A percentile compares a stretch with the other conserved stretches of the same genome.
phyloP scores from a whole-genome alignment of 2,329 filamentous ascomycete genomes.

The Nothophoma quercina region DNA sequence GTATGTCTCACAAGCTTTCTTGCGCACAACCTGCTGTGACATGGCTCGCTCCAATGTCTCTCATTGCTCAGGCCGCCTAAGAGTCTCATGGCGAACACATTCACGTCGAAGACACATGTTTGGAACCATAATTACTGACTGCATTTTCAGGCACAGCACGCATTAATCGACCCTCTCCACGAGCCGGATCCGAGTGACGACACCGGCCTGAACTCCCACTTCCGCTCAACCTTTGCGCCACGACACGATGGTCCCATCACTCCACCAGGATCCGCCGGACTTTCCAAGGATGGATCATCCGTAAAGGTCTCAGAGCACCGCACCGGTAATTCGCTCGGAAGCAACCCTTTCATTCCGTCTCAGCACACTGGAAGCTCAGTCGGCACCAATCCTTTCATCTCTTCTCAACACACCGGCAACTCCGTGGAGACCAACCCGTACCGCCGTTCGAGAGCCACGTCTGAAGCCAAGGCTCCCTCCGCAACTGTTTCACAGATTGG shows the following conservation, averaged over 20 bases:
- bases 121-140: neutral
- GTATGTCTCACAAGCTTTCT: constrained; percentile 12
- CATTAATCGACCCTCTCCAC: constrained; percentile 73
- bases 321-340: constrained; percentile 35
- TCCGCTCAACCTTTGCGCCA: constrained; percentile 56
- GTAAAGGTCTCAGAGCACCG: constrained; percentile 8
- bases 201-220: constrained; percentile 69
- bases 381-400: constrained; percentile 36
- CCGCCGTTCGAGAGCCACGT: constrained; percentile 45
- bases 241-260: constrained; percentile 36
- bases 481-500: constrained; percentile 25
- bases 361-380: constrained; percentile 32
- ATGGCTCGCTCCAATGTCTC: neutral
- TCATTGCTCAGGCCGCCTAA: neutral
- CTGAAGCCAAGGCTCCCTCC: constrained; percentile 36
- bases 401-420: constrained; percentile 45
- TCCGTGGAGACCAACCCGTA: constrained; percentile 56
- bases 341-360: constrained; percentile 35
- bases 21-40: neutral
- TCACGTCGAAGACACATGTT: too few relatives aligned
- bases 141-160: constrained; percentile 64
- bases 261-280: constrained; percentile 41
- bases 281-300: constrained; percentile 24
- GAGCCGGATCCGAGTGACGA: constrained; percentile 73
- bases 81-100: neutral